Conservation (phyloP, 257 asterid genomes). For the Solanum chiquidenum region DNA sequence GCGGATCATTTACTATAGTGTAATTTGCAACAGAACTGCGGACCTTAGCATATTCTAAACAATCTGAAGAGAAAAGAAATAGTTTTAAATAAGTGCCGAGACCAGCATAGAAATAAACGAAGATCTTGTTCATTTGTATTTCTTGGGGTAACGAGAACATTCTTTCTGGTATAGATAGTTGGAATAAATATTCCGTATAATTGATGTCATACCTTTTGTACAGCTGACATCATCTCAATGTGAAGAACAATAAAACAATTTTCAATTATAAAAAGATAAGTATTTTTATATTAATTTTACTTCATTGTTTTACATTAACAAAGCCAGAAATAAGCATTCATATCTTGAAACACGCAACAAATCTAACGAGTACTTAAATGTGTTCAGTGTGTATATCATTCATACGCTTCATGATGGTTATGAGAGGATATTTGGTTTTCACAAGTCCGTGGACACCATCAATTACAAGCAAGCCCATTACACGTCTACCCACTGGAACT, state of each 20-base stretch:
- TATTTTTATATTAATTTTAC: neutral
- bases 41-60: neutral
- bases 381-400: neutral
- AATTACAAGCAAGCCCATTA: neutral
- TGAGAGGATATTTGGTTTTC: neutral
- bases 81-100: neutral
- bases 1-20: neutral
- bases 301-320: neutral
- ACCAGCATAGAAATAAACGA: neutral
- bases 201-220: neutral
- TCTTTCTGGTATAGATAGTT: neutral
- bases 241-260: neutral
- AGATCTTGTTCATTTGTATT: neutral
- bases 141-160: neutral
- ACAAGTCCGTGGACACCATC: neutral
- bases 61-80: neutral
- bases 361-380: neutral
- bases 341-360: neutral
- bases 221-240: neutral
- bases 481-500: neutral
- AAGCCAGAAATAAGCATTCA: neutral
- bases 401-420: neutral
- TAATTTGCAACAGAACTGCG: neutral
- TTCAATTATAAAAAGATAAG: neutral
- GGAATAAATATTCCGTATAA: neutral